These are phyloP conservation scores for Ascomycota sp. DNA, from an alignment of 2,329 filamentous ascomycete species.

Conservation along the genomic window DNA sequence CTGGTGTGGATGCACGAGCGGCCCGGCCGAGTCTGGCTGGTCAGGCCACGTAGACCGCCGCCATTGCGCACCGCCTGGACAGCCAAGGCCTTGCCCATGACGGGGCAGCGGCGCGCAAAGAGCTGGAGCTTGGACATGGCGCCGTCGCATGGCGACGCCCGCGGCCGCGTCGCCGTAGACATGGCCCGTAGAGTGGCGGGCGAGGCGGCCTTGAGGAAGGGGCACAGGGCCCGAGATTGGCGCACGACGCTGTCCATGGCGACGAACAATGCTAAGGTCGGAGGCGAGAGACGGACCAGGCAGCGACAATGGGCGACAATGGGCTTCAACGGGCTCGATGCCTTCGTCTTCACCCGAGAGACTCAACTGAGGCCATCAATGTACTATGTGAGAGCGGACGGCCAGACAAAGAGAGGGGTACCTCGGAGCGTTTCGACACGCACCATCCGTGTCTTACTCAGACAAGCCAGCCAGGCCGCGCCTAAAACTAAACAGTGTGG, in stretches of 20 bases:
- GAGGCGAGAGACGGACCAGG: background rate
- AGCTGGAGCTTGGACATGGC: conserved; percentile 95
- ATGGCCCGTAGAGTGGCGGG: conserved; percentile 80
- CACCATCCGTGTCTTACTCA: no score
- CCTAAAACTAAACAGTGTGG: no score
- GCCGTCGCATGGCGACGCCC: conserved; percentile 58
- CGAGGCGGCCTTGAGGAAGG: conserved; percentile 87
- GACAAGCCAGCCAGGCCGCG: no score
- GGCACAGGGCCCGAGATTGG: conserved; percentile 92
- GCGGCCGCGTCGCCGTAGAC: conserved; percentile 49
- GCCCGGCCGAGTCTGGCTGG: conserved; percentile 28
- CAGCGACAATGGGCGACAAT: no score
- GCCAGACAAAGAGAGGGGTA: no score
- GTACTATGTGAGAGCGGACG: no score
- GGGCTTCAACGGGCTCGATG: no score
- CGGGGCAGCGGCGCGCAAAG: conserved; percentile 81
- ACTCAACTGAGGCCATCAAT: no score
- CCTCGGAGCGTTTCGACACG: no score
- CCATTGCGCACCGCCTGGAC: conserved; percentile 50
- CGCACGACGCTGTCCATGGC: conserved; percentile 91
- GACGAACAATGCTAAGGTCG: background rate
- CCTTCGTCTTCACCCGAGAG: no score
- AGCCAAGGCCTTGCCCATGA: conserved; percentile 95
- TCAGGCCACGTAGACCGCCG: conserved; percentile 29
- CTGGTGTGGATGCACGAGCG: conserved; percentile 71